Base-by-base conservation (phyloP, 352 stramenopile species). In the Phytophthora sansomeana region DNA sequence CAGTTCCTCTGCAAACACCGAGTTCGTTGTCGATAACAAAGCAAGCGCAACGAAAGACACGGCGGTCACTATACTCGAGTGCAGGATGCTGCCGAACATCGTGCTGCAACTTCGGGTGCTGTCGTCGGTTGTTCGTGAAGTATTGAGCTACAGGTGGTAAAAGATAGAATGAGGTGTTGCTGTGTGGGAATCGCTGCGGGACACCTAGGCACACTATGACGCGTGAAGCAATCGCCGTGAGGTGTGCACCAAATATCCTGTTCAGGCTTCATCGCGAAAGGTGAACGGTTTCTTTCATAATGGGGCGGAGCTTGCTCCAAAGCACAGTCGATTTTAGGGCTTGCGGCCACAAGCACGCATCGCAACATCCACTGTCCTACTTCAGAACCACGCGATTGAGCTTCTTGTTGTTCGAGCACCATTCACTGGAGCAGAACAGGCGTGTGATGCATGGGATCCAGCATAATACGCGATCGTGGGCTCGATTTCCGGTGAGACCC, bases 1-100 rank as follows among this genome's bases (percentile, higher is more conserved):
- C 11, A 90, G 63, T 17, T 74, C 62, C 11, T 79, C 67, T 1
- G 62, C 67, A 24, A 17, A 11, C 35, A 19, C 51, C 6, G 52
- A 9, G 3, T 7, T 29, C 24, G 24, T 29, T 11, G 55, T 39
- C n/a, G 39, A 61, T 4, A 48, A 59, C 19, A 61, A 33, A 2
- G 29, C 24, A 21, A 68, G 32, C 16, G 48, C 43, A 47, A 43
- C 43, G 9, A 28, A 74, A 14, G 53, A 58, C 42, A 71, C 33
- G 16, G 16, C 33, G 29, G 33, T 24, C 30, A 54, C 42, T 10
- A 75, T 11, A 33, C 54, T 49, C 14, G 53, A 70, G 10, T 30
- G 14, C 32, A 61, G 29, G 21, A 61, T 47, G 11, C 38, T 71
- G 21, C 30, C 21, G 19, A 67, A 8, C 61, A 75, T 71, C 61